Evolutionary conservation across 176 grass and related monocot species (phyloP).

Genomic region (Miscanthus lutarioriparius): DNA sequence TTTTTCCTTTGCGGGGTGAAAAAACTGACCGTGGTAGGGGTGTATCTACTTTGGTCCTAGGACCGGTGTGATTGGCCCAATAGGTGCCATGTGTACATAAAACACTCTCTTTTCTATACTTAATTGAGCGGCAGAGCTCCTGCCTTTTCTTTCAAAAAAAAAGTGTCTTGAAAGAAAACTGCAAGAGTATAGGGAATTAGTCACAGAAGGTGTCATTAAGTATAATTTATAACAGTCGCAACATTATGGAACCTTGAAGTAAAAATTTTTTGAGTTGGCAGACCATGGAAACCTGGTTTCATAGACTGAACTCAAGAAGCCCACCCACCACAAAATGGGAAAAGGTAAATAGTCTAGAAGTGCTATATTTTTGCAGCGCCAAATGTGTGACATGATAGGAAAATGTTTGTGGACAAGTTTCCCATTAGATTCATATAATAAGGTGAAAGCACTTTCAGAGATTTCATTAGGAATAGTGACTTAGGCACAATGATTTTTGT

Average conservation of each 20-base stretch:
- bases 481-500: too few relatives aligned
- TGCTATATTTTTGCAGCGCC: neutral
- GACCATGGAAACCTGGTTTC: neutral
- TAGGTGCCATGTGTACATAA: too few relatives aligned
- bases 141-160: too few relatives aligned
- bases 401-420: neutral
- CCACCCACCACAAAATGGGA: neutral
- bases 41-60: too few relatives aligned
- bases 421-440: neutral
- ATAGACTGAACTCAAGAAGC: neutral
- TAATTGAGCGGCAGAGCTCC: too few relatives aligned
- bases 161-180: neutral
- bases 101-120: too few relatives aligned
- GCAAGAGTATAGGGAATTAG: neutral
- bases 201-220: neutral
- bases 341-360: neutral
- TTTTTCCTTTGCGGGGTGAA: too few relatives aligned
- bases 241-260: neutral
- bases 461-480: neutral
- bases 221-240: slow-evolving; percentile 2
- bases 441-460: neutral
- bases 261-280: neutral
- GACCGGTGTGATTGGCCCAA: too few relatives aligned
- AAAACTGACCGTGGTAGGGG: too few relatives aligned
- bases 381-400: neutral